A percentile compares a stretch with the other conserved stretches of the same genome.
Conservation (phyloP, 495 filamentous ascomycete species). For the Bacidia gigantensis region DNA sequence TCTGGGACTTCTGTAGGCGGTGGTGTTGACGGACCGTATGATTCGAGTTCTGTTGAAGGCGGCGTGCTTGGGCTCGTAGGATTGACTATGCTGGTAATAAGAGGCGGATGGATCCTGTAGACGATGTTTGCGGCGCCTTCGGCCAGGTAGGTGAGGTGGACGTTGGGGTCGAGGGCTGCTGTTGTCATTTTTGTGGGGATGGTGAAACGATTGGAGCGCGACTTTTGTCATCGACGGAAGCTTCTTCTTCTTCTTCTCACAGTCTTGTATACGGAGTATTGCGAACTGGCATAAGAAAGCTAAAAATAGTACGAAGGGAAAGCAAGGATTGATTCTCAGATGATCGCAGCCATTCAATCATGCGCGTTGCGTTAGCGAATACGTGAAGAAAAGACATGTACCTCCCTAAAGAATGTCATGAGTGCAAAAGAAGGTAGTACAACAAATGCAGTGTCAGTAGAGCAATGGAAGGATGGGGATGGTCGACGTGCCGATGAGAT, state of each 20-base stretch:
- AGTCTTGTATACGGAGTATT: no score
- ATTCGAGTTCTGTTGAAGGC: conserved; percentile 5
- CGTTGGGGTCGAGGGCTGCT: neutral
- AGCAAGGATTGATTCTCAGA: no score
- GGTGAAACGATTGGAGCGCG: no score
- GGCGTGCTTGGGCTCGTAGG: conserved; percentile 23
- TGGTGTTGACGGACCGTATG: conserved; percentile 15
- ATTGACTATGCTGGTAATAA: neutral
- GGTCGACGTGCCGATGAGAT: no score
- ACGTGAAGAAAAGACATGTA: neutral
- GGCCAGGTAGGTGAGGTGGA: conserved; percentile 36
- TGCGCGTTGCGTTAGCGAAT: neutral
- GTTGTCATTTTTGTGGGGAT: neutral
- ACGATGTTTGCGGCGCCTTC: conserved; percentile 65
- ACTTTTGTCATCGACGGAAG: no score
- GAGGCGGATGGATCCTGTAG: conserved; percentile 34
- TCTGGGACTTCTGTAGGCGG: conserved; percentile 17
- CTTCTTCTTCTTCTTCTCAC: no score
- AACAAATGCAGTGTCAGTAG: neutral
- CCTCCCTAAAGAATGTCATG: neutral
- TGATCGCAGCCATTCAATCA: neutral
- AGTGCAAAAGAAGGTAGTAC: neutral
- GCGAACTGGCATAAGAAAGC: no score
- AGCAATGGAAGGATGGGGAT: no score
- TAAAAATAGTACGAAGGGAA: no score